Evolutionary conservation across 495 filamentous ascomycete species (phyloP).

Genomic region (Durotheca rogersii): DNA sequence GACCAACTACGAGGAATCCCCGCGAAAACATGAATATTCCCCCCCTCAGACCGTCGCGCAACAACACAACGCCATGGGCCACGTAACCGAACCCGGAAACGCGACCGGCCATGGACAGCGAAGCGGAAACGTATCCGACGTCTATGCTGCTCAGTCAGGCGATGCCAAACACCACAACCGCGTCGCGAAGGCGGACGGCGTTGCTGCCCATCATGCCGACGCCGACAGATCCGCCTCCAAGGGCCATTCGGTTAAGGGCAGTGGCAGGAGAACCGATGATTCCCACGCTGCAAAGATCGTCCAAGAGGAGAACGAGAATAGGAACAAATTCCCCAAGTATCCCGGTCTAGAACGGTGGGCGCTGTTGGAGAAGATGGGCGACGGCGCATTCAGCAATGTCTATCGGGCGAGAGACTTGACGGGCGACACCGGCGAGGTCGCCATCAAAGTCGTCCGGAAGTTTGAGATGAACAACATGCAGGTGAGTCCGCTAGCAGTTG

Average conservation of each 20-base stretch:
- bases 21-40: slow-evolving; percentile 56
- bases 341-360: slow-evolving; percentile 90
- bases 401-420: slow-evolving; percentile 79
- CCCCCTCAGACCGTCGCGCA: slow-evolving; percentile 47
- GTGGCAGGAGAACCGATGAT: slow-evolving; percentile 59
- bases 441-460: slow-evolving; percentile 98
- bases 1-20: slow-evolving; percentile 58
- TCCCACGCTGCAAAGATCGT: slow-evolving; percentile 78
- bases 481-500: slow-evolving; percentile 62
- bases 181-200: slow-evolving; percentile 63
- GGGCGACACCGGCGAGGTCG: slow-evolving; percentile 73
- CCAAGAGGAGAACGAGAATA: slow-evolving; percentile 82
- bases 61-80: slow-evolving; percentile 47
- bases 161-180: slow-evolving; percentile 57
- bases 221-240: slow-evolving; percentile 34
- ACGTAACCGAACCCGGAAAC: slow-evolving; percentile 51
- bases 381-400: slow-evolving; percentile 98
- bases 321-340: slow-evolving; percentile 84
- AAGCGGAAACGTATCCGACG: slow-evolving; percentile 40
- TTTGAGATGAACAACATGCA: slow-evolving; percentile 98
- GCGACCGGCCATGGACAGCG: slow-evolving; percentile 44
- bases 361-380: slow-evolving; percentile 95
- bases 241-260: slow-evolving; percentile 33
- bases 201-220: slow-evolving; percentile 54
- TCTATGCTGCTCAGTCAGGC: slow-evolving; percentile 59